Evolutionary conservation across 805 yeast genomes (phyloP).

Genomic region (Wickerhamiella hasegawae): DNA sequence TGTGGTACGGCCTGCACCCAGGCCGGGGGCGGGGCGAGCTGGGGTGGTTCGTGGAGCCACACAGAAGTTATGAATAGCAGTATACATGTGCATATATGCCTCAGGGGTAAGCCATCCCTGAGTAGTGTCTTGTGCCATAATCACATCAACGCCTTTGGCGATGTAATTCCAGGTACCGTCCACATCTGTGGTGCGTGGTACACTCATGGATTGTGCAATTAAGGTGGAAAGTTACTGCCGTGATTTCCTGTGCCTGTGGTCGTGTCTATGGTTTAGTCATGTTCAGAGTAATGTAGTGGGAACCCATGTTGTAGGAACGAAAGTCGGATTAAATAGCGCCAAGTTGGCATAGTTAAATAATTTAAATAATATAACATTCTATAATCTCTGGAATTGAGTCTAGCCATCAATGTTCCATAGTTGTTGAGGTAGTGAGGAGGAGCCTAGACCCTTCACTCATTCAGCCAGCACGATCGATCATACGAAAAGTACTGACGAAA

Average conservation of each 20-base stretch:
- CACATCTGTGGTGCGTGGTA: constrained; percentile 18
- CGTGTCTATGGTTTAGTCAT: too few species aligned
- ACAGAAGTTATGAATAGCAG: constrained; percentile 87
- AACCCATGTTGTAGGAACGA: too few species aligned
- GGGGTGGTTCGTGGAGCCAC: constrained; percentile 26
- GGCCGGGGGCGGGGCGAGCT: constrained; percentile 9
- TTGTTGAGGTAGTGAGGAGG: too few species aligned
- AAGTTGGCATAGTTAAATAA: too few species aligned
- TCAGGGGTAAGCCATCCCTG: constrained; percentile 22
- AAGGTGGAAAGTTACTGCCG: too few species aligned
- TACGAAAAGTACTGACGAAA: constrained; percentile 65
- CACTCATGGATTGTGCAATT: neutral
- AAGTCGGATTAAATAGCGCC: too few species aligned
- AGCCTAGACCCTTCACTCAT: too few species aligned
- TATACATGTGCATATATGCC: constrained; percentile 79
- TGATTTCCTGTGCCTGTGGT: too few species aligned
- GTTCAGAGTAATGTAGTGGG: too few species aligned
- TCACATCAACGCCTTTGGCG: constrained; percentile 24
- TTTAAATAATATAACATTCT: too few species aligned
- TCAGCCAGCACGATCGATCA: constrained; percentile 35
- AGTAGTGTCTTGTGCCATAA: constrained; percentile 23
- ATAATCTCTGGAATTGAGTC: too few species aligned
- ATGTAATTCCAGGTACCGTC: constrained; percentile 27
- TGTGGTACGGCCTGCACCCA: constrained; percentile 10
- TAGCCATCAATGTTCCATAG: too few species aligned